A percentile compares a stretch with the other conserved stretches of the same genome.
phyloP scores from a whole-genome alignment of 305 asterid species.

The Fraxinus sp. region DNA sequence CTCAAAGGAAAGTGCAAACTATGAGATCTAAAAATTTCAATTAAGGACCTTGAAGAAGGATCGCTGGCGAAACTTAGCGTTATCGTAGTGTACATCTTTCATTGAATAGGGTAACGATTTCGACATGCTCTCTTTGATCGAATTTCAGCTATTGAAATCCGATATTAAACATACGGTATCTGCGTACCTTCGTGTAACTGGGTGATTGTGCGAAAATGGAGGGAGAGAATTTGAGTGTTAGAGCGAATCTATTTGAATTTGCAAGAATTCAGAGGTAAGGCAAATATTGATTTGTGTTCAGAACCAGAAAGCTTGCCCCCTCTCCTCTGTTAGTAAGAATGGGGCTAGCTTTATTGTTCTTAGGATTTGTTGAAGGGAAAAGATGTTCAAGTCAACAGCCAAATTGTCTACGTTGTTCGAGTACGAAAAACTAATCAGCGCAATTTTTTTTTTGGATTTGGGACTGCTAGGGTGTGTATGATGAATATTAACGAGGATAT shows the following conservation, averaged over 20 bases:
- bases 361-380: too few species aligned
- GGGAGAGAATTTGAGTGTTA: constrained; percentile 8
- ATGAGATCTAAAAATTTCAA: constrained; percentile 27
- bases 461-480: too few species aligned
- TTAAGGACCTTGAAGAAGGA: constrained; percentile 60
- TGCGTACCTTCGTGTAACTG: constrained; percentile 18
- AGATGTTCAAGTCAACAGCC: too few species aligned
- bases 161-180: not conserved
- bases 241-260: constrained; percentile 28
- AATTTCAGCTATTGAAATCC: constrained; percentile 19
- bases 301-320: not conserved
- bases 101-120: constrained; percentile 74
- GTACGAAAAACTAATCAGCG: too few species aligned
- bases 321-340: too few species aligned
- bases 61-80: constrained; percentile 92
- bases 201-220: constrained; percentile 1
- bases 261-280: constrained; percentile 18
- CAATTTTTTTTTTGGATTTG: too few species aligned
- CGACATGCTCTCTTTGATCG: constrained; percentile 55
- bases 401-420: too few species aligned
- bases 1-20: not conserved
- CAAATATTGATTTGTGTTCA: constrained; percentile 22
- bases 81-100: constrained; percentile 88
- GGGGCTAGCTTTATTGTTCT: too few species aligned
- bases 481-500: too few species aligned